Evolutionary conservation across 345 rosid genomes (phyloP).

Genomic region (Lepidium sativum): DNA sequence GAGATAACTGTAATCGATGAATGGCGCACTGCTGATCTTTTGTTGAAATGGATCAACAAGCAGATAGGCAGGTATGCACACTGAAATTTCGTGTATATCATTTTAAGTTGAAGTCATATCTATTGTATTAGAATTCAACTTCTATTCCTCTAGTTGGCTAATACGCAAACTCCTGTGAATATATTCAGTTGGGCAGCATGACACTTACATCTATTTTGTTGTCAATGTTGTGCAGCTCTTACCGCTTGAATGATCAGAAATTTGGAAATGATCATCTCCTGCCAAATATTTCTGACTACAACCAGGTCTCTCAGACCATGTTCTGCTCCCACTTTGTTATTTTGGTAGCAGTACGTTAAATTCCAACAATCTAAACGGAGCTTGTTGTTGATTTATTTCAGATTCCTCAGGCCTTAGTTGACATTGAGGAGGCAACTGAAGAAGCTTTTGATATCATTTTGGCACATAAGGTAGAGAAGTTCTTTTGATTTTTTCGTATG

Average conservation of each 20-base stretch:
- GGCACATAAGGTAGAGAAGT: constrained; percentile 50
- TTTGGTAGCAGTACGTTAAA: not conserved
- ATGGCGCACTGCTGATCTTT: constrained; percentile 70
- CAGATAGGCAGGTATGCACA: constrained; percentile 62
- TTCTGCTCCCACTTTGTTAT: not conserved
- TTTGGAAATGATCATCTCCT: constrained; percentile 63
- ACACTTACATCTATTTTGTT: not conserved
- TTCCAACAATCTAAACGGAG: not conserved
- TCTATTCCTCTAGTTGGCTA: not conserved
- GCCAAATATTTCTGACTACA: constrained; percentile 65
- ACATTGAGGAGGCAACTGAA: constrained; percentile 88
- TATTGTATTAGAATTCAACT: not conserved
- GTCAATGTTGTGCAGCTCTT: constrained; percentile 47
- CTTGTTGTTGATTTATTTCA: constrained; percentile 26
- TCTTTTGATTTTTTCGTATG: not conserved
- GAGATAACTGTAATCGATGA: constrained; percentile 52
- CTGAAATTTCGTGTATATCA: not conserved
- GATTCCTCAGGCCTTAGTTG: constrained; percentile 80
- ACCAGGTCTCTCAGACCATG: constrained; percentile 46
- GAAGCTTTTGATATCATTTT: constrained; percentile 73
- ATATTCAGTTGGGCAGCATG: not conserved
- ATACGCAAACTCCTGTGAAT: not conserved
- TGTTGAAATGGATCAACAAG: constrained; percentile 90
- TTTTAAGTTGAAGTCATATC: not conserved
- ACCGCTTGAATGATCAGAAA: constrained; percentile 70